Conservation (phyloP, 148 eudicot species). For the Rhododendron griersonianum region DNA sequence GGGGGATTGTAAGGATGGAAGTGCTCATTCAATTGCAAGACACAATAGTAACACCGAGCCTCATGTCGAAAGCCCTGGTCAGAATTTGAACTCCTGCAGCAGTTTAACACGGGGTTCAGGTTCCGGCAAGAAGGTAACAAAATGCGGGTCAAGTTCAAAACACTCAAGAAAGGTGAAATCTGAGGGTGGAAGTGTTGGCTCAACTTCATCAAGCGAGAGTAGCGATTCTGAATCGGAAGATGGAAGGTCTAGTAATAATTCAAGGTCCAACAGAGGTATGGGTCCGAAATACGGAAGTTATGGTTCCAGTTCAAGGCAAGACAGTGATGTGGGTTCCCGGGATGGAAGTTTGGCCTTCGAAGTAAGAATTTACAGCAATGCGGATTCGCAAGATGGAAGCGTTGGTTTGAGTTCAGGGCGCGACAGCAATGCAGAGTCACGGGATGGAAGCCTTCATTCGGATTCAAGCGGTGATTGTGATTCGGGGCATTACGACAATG, state of each 20-base stretch:
- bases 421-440: not conserved
- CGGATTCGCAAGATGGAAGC: not conserved
- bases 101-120: not conserved
- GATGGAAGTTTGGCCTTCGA: not conserved
- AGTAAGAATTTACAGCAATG: not conserved
- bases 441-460: not conserved
- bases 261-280: not conserved
- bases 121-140: not conserved
- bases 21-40: conserved; percentile 11
- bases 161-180: not conserved
- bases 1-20: conserved; percentile 15
- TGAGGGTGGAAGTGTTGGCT: not conserved
- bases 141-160: not conserved
- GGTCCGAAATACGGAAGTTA: not conserved
- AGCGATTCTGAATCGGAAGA: not conserved
- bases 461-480: not conserved
- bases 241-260: conserved; percentile 12
- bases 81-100: not conserved
- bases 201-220: not conserved
- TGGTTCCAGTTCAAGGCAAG: not conserved
- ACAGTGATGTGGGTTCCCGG: not conserved
- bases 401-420: not conserved
- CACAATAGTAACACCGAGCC: not conserved
- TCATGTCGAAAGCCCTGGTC: not conserved
- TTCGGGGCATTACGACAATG: not conserved